These are phyloP conservation scores for Aureobasidium subglaciale DNA, from an alignment of 2,329 filamentous ascomycete species.

Conservation along the genomic window DNA sequence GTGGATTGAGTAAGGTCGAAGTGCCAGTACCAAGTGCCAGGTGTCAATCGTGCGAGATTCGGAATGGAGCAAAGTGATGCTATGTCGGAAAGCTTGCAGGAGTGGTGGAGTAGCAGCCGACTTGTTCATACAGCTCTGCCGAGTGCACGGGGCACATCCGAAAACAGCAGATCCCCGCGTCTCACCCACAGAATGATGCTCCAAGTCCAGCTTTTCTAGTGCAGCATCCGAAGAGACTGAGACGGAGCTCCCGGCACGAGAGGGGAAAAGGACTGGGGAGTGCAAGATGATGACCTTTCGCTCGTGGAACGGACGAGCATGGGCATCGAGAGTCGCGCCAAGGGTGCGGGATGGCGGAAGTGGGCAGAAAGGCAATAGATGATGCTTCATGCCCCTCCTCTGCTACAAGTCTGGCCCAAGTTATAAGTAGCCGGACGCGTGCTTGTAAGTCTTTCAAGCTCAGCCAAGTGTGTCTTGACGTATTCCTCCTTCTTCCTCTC, in stretches of 20 bases:
- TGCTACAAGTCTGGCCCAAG: neutral
- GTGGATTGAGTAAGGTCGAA: neutral
- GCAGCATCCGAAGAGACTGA: neutral
- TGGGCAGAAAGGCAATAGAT: neutral
- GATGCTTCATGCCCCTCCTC: neutral
- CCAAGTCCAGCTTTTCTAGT: neutral
- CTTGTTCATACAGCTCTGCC: neutral
- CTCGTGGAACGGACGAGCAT: neutral
- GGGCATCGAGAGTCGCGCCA: neutral
- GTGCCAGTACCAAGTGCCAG: neutral
- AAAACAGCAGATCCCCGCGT: neutral
- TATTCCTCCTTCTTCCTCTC: neutral
- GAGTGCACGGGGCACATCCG: slow-evolving; percentile 1
- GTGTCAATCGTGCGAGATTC: neutral
- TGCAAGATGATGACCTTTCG: neutral
- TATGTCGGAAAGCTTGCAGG: neutral
- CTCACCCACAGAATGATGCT: neutral
- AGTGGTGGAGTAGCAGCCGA: neutral
- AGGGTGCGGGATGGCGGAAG: neutral
- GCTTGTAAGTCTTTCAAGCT: neutral
- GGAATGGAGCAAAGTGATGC: neutral
- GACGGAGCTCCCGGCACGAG: neutral
- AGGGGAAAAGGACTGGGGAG: neutral
- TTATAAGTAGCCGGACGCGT: neutral
- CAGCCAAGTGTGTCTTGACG: neutral